Evolutionary conservation across 2,329 filamentous ascomycete genomes (phyloP).

Genomic region (Hypoxylon sp.): DNA sequence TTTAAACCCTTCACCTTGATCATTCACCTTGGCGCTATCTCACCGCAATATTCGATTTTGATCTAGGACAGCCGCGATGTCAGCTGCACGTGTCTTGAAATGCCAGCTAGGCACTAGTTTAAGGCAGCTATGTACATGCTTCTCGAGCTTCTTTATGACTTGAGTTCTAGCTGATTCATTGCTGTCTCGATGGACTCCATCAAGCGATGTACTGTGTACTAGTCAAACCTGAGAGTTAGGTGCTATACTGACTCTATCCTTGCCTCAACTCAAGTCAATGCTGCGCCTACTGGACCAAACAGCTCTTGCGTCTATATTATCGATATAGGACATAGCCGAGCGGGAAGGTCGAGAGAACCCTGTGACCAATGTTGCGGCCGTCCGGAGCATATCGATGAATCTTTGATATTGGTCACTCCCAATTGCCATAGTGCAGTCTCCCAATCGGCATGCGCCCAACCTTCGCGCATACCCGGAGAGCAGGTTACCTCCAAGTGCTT

Average conservation of each 20-base stretch:
- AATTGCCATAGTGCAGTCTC: constrained; percentile 20
- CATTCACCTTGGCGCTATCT: constrained; percentile 35
- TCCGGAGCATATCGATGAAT: constrained; percentile 26
- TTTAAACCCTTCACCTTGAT: constrained; percentile 32
- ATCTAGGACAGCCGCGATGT: background rate
- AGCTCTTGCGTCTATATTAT: constrained; percentile 9
- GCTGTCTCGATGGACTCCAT: background rate
- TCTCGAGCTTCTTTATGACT: background rate
- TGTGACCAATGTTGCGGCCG: constrained; percentile 10
- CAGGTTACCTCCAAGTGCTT: constrained; percentile 39
- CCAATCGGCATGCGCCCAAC: constrained; percentile 38
- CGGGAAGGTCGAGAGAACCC: background rate
- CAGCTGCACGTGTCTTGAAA: background rate
- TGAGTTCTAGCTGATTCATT: background rate
- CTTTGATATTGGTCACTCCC: constrained; percentile 28
- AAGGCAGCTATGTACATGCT: background rate
- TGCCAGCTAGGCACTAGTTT: background rate
- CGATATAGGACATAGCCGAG: constrained; percentile 31
- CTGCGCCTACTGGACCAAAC: constrained; percentile 12
- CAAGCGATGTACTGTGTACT: constrained; percentile 1
- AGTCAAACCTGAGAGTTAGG: background rate
- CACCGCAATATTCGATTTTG: constrained; percentile 37
- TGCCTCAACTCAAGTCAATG: constrained; percentile 7
- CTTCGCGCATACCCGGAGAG: constrained; percentile 35
- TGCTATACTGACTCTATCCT: background rate